Evolutionary conservation across 139 green algal species (phyloP).

Genomic region (Chloropicon primus): DNA sequence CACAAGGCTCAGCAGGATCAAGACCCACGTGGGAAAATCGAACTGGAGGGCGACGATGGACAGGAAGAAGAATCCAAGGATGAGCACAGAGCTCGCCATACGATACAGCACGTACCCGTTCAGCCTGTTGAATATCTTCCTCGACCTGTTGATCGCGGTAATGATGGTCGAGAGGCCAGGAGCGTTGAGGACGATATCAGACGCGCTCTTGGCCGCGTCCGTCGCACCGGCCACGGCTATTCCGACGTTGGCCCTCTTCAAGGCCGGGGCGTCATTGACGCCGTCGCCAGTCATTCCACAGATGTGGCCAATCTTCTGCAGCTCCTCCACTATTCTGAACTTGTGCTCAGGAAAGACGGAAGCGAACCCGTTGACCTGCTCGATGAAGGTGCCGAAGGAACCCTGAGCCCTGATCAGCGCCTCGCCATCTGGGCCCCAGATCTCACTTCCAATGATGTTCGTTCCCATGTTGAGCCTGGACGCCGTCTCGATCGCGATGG

Average conservation of each 20-base stretch:
- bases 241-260: conserved; percentile 91
- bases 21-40: conserved; percentile 8
- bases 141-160: conserved; percentile 50
- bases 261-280: conserved; percentile 86
- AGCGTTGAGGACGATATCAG: conserved; percentile 64
- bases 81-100: conserved; percentile 12
- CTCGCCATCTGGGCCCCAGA: conserved; percentile 10
- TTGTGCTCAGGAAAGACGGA: conserved; percentile 85
- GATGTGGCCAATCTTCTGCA: conserved; percentile 52
- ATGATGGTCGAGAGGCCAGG: conserved; percentile 47
- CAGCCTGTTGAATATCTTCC: conserved; percentile 85
- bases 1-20: conserved; percentile 18
- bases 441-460: conserved; percentile 41
- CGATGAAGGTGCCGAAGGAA: conserved; percentile 44
- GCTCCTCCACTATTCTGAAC: conserved; percentile 65
- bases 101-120: conserved; percentile 67
- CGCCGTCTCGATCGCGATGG: conserved; percentile 74
- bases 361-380: conserved; percentile 65
- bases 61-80: conserved; percentile 13
- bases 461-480: conserved; percentile 68
- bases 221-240: conserved; percentile 53
- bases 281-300: conserved; percentile 73
- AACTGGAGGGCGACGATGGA: conserved; percentile 13
- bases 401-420: neutral
- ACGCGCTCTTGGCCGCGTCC: conserved; percentile 61